Evolutionary conservation across 129 eudicot genomes (phyloP).

Genomic region (Lonicera japonica): DNA sequence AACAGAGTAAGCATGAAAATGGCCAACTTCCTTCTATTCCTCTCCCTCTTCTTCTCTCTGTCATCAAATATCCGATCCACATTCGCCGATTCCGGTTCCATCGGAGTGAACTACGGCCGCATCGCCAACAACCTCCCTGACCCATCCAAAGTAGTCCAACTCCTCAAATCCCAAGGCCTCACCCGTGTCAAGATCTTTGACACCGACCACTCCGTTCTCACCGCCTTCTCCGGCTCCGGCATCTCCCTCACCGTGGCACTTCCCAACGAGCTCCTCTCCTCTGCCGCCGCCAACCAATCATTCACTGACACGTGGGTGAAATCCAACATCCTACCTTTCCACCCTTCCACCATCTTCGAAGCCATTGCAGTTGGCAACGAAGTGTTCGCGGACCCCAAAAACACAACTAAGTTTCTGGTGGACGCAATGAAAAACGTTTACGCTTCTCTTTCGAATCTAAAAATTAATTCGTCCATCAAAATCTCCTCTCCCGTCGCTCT

Average conservation of each 20-base stretch:
- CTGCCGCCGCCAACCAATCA: slow-evolving; percentile 64
- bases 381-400: slow-evolving; percentile 63
- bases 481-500: slow-evolving; percentile 81
- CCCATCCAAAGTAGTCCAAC: slow-evolving; percentile 69
- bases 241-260: slow-evolving; percentile 69
- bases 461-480: slow-evolving; percentile 31
- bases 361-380: slow-evolving; percentile 92
- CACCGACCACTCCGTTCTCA: slow-evolving; percentile 70
- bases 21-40: slow-evolving; percentile 6
- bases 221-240: slow-evolving; percentile 58
- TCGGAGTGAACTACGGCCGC: slow-evolving; percentile 88
- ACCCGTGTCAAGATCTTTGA: slow-evolving; percentile 63
- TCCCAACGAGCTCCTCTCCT: slow-evolving; percentile 64
- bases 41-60: slow-evolving; percentile 9
- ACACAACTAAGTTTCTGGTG: slow-evolving; percentile 50
- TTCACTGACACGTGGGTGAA: slow-evolving; percentile 75
- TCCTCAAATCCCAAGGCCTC: slow-evolving; percentile 56
- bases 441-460: slow-evolving; percentile 36
- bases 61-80: slow-evolving; percentile 3
- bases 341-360: slow-evolving; percentile 50
- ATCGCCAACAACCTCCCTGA: slow-evolving; percentile 73
- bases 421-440: slow-evolving; percentile 84
- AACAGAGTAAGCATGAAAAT: slow-evolving; percentile 15
- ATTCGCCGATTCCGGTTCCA: slow-evolving; percentile 35
- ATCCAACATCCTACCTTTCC: slow-evolving; percentile 49